Evolutionary conservation across 2,329 filamentous ascomycete genomes (phyloP).

Genomic region (Cucurbitaria berberidis): DNA sequence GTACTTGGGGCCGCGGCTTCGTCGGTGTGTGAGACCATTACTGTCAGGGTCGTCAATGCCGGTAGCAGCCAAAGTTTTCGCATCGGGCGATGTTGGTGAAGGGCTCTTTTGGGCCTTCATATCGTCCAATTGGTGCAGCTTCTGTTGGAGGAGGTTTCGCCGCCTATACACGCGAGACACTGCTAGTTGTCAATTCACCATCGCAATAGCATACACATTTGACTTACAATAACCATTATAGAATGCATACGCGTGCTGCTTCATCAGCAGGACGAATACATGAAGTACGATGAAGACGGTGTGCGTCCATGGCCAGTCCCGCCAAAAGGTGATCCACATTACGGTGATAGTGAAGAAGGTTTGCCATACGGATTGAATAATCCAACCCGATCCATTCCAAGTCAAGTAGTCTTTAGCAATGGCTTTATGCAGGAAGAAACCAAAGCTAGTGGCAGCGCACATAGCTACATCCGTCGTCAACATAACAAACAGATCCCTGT

Average conservation of each 20-base stretch:
- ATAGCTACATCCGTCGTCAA: slow-evolving; percentile 71
- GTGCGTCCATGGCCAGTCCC: slow-evolving; percentile 84
- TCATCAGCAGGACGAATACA: slow-evolving; percentile 79
- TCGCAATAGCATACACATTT: background rate
- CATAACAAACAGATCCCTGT: slow-evolving; percentile 58
- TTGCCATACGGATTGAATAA: slow-evolving; percentile 79
- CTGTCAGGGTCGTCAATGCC: slow-evolving; percentile 18
- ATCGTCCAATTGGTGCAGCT: slow-evolving; percentile 64
- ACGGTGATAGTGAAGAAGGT: slow-evolving; percentile 65
- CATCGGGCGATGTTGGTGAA: slow-evolving; percentile 27
- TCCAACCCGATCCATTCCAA: slow-evolving; percentile 74
- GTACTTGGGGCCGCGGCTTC: slow-evolving; percentile 46
- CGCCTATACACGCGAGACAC: slow-evolving; percentile 59
- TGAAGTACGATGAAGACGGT: slow-evolving; percentile 80
- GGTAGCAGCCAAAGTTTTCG: slow-evolving; percentile 13
- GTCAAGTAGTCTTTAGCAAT: slow-evolving; percentile 65
- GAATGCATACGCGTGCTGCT: slow-evolving; percentile 80
- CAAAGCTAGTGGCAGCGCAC: slow-evolving; percentile 69
- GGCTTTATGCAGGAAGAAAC: slow-evolving; percentile 68
- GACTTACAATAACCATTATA: slow-evolving; percentile 72
- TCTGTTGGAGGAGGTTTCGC: slow-evolving; percentile 51
- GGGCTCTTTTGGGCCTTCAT: slow-evolving; percentile 55
- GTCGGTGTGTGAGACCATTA: slow-evolving; percentile 30
- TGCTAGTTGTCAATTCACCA: slow-evolving; percentile 1
- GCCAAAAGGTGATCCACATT: slow-evolving; percentile 69